Conservation (phyloP, 2,329 filamentous ascomycete species). For the Cephalotrichum gorgonifer region DNA sequence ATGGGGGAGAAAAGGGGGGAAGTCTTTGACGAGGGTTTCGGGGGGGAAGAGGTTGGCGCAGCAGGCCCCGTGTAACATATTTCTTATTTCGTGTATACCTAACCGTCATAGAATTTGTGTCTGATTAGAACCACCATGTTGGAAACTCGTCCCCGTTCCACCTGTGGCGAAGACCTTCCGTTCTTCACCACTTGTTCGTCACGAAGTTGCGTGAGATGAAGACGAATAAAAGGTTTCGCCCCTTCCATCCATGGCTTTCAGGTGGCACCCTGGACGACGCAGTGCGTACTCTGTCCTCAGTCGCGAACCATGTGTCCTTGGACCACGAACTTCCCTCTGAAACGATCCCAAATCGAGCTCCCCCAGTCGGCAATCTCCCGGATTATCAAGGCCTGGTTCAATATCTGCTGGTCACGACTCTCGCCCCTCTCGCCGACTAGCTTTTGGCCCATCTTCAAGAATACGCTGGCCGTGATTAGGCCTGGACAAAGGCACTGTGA, state of each 20-base stretch:
- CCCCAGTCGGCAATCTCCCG: slow-evolving; percentile 11
- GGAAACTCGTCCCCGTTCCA: background rate
- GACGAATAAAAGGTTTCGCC: too few relatives aligned
- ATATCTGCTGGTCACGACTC: background rate
- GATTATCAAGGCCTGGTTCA: background rate
- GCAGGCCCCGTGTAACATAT: slow-evolving; percentile 3
- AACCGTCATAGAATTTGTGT: slow-evolving; percentile 3
- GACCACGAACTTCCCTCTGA: slow-evolving; percentile 15
- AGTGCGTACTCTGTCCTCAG: too few relatives aligned
- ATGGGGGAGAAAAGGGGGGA: background rate
- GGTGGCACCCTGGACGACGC: too few relatives aligned
- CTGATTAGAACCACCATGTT: background rate
- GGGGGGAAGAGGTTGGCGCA: too few relatives aligned
- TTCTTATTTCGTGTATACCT: slow-evolving; percentile 2
- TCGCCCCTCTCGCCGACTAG: background rate
- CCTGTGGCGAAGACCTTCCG: background rate
- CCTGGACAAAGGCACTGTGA: slow-evolving; percentile 15
- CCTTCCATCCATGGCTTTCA: too few relatives aligned
- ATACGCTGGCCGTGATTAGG: slow-evolving; percentile 30
- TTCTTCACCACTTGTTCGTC: background rate
- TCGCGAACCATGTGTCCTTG: background rate
- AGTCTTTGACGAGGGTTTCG: background rate
- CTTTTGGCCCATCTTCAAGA: slow-evolving; percentile 18
- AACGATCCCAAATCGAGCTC: slow-evolving; percentile 9
- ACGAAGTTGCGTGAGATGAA: too few relatives aligned